Base-by-base conservation (phyloP, 2,329 filamentous ascomycete genomes). In the Fusarium domesticum region DNA sequence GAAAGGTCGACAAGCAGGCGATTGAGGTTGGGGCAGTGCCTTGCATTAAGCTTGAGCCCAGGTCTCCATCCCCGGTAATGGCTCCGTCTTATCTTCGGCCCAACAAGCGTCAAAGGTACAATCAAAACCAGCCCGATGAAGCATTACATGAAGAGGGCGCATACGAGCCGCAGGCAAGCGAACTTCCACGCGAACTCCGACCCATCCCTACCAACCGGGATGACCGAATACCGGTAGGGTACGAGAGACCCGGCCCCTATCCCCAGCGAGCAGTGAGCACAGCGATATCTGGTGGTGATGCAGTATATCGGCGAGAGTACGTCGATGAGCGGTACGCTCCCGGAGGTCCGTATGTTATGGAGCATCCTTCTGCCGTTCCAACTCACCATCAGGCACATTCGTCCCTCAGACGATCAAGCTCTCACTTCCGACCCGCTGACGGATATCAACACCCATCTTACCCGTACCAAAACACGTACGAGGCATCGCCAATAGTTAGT, bases 1-100 rank as follows among this genome's bases (percentile, higher is more conserved):
- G 71, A 53, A 74, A 75, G 66, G 71, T 71, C 33, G 77, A 77
- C 47, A 69, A 65, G 56, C 71, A 71, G 69, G 71, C 65, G 60
- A 68, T 64, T 38, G 75, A 76, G 49, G 60, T 66, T 33, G 71
- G 74, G 39, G 65, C 64, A 30, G 74, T 72, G 25, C 77, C 80
- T 8, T 73, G 75, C 51, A 83, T 85, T 56, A 86, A 85, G 58
- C 68, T 75, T 18, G 83, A 86, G 59, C 82, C 82, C n/a, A 73
- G 71, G 37, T 85, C 83, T 2, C 76, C 78, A 2, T 84, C 81
- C 6, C 81, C 80, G 7, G 64, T 83, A 39, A 69, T 69, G 48
- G 73, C 73, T 15, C 73, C 74, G 16, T 70, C 76, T n/a, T 72
- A 75, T 47, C 63, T 72, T 23, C 73, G 79, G 37, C 76, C 81